Conservation (phyloP, 371 early-diverging fungal species). For the Choanephora cucurbitarum region DNA sequence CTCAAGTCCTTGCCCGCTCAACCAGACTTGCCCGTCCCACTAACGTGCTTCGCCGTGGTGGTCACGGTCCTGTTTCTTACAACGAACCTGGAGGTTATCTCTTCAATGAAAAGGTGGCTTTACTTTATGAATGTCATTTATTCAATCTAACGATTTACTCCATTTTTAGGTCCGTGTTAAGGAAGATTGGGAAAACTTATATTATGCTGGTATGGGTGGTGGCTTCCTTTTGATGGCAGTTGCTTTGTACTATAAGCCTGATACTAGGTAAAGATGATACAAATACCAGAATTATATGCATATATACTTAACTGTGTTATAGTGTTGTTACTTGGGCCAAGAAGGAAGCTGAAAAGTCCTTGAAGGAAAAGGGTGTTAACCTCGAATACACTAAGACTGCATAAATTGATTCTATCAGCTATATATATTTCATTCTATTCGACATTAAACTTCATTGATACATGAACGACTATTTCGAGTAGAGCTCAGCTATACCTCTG, state of each 20-base stretch:
- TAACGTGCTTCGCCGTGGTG: conserved; percentile 55
- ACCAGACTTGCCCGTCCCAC: conserved; percentile 52
- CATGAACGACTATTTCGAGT: no score
- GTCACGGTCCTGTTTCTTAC: conserved; percentile 53
- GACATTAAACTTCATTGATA: no score
- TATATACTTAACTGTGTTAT: conserved; percentile 1
- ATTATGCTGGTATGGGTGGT: conserved; percentile 63
- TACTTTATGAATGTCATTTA: conserved; percentile 1
- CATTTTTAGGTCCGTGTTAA: conserved; percentile 59
- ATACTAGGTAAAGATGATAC: conserved; percentile 54
- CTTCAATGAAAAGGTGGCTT: conserved; percentile 67
- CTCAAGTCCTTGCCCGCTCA: conserved; percentile 53
- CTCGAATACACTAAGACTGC: conserved; percentile 27
- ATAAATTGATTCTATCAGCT: conserved; percentile 2
- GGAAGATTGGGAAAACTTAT: conserved; percentile 71
- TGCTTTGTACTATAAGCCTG: conserved; percentile 67
- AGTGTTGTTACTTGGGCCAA: conserved; percentile 54
- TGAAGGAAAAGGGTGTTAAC: conserved; percentile 53
- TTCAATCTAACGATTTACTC: conserved; percentile 7
- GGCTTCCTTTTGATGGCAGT: conserved; percentile 54
- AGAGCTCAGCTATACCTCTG: no score
- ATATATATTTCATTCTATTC: no score
- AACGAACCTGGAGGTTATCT: conserved; percentile 70
- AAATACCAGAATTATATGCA: neutral
- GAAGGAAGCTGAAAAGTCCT: conserved; percentile 54